Evolutionary conservation across 1,139 yeast species (phyloP), one percentile per base, ranked within the genome.

Genomic region (Arxiozyma bovina): DNA sequence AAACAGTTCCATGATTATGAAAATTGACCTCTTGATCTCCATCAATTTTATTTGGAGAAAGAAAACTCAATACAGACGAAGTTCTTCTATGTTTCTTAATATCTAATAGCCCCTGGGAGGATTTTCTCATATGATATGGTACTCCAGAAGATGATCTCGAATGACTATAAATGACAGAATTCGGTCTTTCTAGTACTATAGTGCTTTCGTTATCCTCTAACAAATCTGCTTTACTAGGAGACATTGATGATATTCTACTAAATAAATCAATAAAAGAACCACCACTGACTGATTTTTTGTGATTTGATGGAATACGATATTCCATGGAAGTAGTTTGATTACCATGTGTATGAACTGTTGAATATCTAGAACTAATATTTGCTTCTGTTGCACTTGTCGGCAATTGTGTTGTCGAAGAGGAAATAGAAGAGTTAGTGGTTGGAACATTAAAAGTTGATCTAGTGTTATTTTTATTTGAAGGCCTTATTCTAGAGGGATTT

Each of bases 201-300:
- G 40, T 40, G 42, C 34, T 43, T 18, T 43, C 51, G 25, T 42
- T 45, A 20, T 43, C 48, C 12, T 41, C 57, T 17, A 50, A 30
- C 21, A 30, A 34, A 23, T 47, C 53, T n/a, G 41, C 25, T n/a
- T 54, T 54, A 6, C 46, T 54, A 20, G 64, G 62, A 5, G 70
- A 65, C 47, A 66, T 46, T 57, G 61, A 54, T 7, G 70, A 64
- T 18, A 67, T 64, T 52, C 71, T 62, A 52, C 65, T 65, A 52
- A 64, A 66, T 22, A 69, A 53, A 38, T 68, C 72, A 40, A 66
- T 66, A 52, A 67, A 66, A 0, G 70, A 66, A 1, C 70, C 63
- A 23, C 69, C 69, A 7, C 70, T 66, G 23, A 56, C 58, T 2
- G 63, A 57, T 48, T 63, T 67, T 50, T 56, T 61, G 54, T 67